Evolutionary conservation across 176 grass and related monocot genomes (phyloP).

Genomic region (Urochloa ruziziensis): DNA sequence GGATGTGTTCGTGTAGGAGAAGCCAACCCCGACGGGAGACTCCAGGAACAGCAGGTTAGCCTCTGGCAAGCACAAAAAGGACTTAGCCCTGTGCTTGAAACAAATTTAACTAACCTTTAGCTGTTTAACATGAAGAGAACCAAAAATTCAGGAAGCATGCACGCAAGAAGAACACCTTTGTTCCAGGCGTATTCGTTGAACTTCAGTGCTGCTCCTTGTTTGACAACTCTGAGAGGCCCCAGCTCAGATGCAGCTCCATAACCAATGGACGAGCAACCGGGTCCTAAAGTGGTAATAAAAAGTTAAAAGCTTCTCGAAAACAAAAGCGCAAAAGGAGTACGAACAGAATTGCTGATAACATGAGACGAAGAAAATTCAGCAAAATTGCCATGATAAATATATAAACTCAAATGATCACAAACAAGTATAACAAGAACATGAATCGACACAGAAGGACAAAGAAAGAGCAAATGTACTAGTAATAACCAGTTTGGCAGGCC

Average conservation of each 20-base stretch:
- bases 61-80: slow-evolving; percentile 42
- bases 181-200: slow-evolving; percentile 84
- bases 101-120: not conserved
- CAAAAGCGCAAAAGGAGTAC: not conserved
- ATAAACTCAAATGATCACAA: not conserved
- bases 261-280: slow-evolving; percentile 81
- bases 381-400: not conserved
- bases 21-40: slow-evolving; percentile 74
- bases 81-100: not conserved
- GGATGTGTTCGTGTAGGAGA: slow-evolving; percentile 84
- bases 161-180: slow-evolving; percentile 52
- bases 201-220: slow-evolving; percentile 51
- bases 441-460: not conserved
- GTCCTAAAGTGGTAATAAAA: slow-evolving; percentile 32
- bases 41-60: slow-evolving; percentile 86
- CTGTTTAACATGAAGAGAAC: not conserved
- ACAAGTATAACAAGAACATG: not conserved
- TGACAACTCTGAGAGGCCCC: slow-evolving; percentile 63
- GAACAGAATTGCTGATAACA: not conserved
- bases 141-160: not conserved
- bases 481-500: not conserved
- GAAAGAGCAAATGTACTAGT: not conserved
- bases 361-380: not conserved
- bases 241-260: slow-evolving; percentile 77
- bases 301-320: not conserved